These are phyloP conservation scores for Ophidiomyces ophidiicola DNA, from an alignment of 2,329 filamentous ascomycete species.

Conservation along the genomic window DNA sequence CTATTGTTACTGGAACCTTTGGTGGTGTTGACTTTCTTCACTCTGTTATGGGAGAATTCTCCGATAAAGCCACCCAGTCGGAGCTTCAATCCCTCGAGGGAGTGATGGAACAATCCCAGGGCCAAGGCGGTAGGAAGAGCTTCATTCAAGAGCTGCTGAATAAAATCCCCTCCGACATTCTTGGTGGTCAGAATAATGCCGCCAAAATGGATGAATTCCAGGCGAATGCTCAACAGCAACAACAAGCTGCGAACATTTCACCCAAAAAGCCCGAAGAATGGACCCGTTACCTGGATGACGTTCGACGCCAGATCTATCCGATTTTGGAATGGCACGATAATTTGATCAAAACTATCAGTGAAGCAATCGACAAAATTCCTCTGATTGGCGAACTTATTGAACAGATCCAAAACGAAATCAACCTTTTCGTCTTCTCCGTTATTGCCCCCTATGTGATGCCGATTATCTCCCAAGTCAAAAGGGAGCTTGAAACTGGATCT, in stretches of 20 bases:
- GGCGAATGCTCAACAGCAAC: slow-evolving; percentile 57
- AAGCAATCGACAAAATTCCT: slow-evolving; percentile 73
- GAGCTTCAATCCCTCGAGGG: slow-evolving; percentile 81
- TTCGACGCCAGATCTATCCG: slow-evolving; percentile 72
- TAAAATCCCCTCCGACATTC: slow-evolving; percentile 68
- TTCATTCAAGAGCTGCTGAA: slow-evolving; percentile 66
- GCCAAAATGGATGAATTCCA: slow-evolving; percentile 69
- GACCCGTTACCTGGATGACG: slow-evolving; percentile 59
- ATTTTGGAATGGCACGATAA: slow-evolving; percentile 86
- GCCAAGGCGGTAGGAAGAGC: slow-evolving; percentile 55
- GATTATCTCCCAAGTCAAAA: slow-evolving; percentile 74
- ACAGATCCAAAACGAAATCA: slow-evolving; percentile 75
- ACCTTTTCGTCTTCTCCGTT: slow-evolving; percentile 80
- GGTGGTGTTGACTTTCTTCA: slow-evolving; percentile 90
- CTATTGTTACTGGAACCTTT: slow-evolving; percentile 81
- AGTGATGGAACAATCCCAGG: slow-evolving; percentile 53
- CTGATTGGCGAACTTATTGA: slow-evolving; percentile 74
- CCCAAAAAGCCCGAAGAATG: slow-evolving; percentile 75
- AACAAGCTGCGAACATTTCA: slow-evolving; percentile 60
- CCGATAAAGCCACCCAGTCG: slow-evolving; percentile 81
- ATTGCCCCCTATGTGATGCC: slow-evolving; percentile 80
- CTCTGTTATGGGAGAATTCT: slow-evolving; percentile 66
- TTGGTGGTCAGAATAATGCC: slow-evolving; percentile 53
- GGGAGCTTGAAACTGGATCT: slow-evolving; percentile 73
- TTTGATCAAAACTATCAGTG: slow-evolving; percentile 64